Percentiles rank a stretch among this genome's conserved stretches.
Evolutionary conservation across 345 rosid species (phyloP).

Genomic region (Erucastrum elatum): DNA sequence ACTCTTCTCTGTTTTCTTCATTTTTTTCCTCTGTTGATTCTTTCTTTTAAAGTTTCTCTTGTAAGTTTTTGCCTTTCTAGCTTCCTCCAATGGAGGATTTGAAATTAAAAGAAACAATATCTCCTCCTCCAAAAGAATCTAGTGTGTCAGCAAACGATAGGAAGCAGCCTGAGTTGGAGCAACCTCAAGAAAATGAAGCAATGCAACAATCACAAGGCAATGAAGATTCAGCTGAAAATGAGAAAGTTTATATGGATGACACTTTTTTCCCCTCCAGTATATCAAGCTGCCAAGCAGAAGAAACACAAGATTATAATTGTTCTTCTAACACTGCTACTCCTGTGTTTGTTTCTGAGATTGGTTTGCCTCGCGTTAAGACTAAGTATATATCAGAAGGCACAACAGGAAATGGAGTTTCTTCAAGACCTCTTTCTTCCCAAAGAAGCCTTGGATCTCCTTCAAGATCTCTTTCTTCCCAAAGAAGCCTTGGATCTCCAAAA

Average conservation of each 20-base stretch:
- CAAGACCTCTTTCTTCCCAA: conserved; percentile 28
- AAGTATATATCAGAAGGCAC: conserved; percentile 30
- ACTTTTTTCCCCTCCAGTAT: conserved; percentile 19
- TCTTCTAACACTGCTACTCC: neutral
- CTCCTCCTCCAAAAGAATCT: conserved; percentile 38
- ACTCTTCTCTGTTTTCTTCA: conserved; percentile 15
- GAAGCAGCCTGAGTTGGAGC: neutral
- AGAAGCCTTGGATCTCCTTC: conserved; percentile 36
- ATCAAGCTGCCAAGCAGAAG: conserved; percentile 26
- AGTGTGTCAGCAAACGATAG: conserved; percentile 20
- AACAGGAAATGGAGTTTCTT: conserved; percentile 21
- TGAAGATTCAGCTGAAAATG: conserved; percentile 11
- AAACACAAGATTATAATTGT: conserved; percentile 8
- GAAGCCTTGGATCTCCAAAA: conserved; percentile 37
- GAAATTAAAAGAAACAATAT: conserved; percentile 32
- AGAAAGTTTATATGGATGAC: conserved; percentile 31
- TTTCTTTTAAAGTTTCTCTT: conserved; percentile 6
- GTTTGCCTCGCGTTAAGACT: conserved; percentile 44
- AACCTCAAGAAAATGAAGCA: conserved; percentile 22
- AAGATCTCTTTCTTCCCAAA: conserved; percentile 29
- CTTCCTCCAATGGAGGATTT: conserved; percentile 53
- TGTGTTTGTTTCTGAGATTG: conserved; percentile 26
- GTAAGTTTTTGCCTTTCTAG: conserved; percentile 6
- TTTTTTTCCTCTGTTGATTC: conserved; percentile 1
- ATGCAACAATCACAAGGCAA: conserved; percentile 15